Conservation (phyloP, 805 yeast genomes). For the Ogataea haglerorum region DNA sequence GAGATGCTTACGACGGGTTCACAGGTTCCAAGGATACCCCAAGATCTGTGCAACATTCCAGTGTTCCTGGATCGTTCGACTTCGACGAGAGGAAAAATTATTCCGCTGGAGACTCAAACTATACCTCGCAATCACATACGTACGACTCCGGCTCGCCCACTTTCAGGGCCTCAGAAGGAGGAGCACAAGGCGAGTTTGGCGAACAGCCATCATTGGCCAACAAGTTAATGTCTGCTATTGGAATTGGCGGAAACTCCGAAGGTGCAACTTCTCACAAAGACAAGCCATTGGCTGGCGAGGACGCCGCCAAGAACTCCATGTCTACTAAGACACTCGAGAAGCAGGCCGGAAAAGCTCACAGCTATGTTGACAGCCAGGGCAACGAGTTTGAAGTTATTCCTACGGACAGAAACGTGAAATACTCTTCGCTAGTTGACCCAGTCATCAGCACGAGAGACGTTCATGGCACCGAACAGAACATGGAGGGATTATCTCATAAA, state of each 20-base stretch:
- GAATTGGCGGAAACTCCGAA: conserved; percentile 8
- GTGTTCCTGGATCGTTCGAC: conserved; percentile 14
- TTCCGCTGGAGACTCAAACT: conserved; percentile 1
- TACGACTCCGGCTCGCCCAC: conserved; percentile 16
- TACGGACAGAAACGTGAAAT: conserved; percentile 17
- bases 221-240: conserved; percentile 17
- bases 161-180: conserved; percentile 10
- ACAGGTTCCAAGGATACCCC: conserved; percentile 2
- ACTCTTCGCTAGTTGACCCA: conserved; percentile 30
- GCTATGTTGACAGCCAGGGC: conserved; percentile 8
- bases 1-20: background rate
- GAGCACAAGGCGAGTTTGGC: conserved; percentile 1
- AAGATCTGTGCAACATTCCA: conserved; percentile 3
- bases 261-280: background rate
- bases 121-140: conserved; percentile 8
- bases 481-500: background rate
- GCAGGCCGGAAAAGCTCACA: conserved; percentile 8
- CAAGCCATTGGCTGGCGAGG: background rate
- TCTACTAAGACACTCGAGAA: conserved; percentile 10
- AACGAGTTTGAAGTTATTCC: conserved; percentile 16
- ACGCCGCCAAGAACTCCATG: conserved; percentile 12
- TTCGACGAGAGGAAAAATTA: background rate
- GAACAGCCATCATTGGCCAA: conserved; percentile 11
- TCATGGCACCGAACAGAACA: conserved; percentile 2
- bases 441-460: conserved; percentile 22